A percentile compares a stretch with the other conserved stretches of the same genome.
Conservation (phyloP, 2,329 filamentous ascomycete species). For the Ophiostoma angusticollis region DNA sequence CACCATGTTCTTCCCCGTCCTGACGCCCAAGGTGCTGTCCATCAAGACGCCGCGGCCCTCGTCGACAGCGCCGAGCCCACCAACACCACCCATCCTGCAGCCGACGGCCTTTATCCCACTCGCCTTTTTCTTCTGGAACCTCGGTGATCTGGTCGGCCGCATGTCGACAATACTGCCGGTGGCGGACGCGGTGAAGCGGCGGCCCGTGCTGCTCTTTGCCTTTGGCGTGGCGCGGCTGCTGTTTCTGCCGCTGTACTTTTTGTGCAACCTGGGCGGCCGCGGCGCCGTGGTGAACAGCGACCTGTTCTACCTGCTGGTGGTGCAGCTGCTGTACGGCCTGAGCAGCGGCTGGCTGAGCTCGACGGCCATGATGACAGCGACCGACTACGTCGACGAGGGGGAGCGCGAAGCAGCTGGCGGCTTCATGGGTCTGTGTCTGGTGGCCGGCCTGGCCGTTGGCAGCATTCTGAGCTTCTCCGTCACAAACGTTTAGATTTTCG, state of each 20-base stretch:
- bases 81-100: conserved; percentile 43
- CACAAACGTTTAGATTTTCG: conserved; percentile 25
- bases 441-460: conserved; percentile 69
- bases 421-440: conserved; percentile 89
- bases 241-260: conserved; percentile 73
- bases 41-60: too few relatives aligned
- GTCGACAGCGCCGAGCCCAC: background rate
- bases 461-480: conserved; percentile 79
- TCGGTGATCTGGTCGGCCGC: conserved; percentile 71
- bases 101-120: conserved; percentile 76
- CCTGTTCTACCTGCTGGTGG: conserved; percentile 71
- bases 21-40: conserved; percentile 56
- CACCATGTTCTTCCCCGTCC: conserved; percentile 93
- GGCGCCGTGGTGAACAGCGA: conserved; percentile 69
- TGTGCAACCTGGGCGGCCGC: conserved; percentile 74
- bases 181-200: conserved; percentile 39
- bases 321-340: conserved; percentile 73
- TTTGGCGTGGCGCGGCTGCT: conserved; percentile 50
- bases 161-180: conserved; percentile 47
- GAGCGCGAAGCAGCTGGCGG: conserved; percentile 82
- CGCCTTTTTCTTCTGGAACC: conserved; percentile 86
- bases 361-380: conserved; percentile 82
- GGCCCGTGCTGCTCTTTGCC: conserved; percentile 54
- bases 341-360: conserved; percentile 81
- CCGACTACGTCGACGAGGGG: conserved; percentile 64